Percentiles rank a stretch among this genome's conserved stretches.
phyloP scores from a whole-genome alignment of 371 early-diverging fungal genomes.

The Actinomucor elegans region DNA sequence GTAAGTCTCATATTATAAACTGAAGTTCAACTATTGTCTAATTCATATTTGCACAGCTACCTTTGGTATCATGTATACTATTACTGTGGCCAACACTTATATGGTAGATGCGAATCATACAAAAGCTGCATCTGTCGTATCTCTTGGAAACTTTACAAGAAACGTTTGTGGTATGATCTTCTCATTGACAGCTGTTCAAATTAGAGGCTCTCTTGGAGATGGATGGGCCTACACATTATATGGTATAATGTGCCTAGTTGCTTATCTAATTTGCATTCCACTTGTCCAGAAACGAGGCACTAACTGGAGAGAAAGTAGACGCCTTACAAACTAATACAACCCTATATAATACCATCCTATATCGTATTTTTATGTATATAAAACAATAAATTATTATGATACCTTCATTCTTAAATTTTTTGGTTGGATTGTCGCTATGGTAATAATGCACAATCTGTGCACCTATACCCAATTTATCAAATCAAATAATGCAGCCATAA shows the following conservation, averaged over 20 bases:
- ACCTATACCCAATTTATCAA: too few relatives aligned
- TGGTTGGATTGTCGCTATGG: too few relatives aligned
- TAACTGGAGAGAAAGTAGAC: slow-evolving; percentile 10
- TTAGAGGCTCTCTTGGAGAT: slow-evolving; percentile 26
- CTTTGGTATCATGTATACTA: slow-evolving; percentile 37
- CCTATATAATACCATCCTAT: too few relatives aligned
- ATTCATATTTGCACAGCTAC: slow-evolving; percentile 8
- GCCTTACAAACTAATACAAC: background rate
- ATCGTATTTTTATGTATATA: too few relatives aligned
- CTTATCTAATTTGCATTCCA: slow-evolving; percentile 24
- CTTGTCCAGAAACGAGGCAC: slow-evolving; percentile 18
- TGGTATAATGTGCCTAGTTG: slow-evolving; percentile 6
- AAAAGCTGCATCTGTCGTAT: slow-evolving; percentile 40
- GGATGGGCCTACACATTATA: slow-evolving; percentile 38
- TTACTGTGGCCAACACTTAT: slow-evolving; percentile 33
- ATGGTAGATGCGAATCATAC: slow-evolving; percentile 28
- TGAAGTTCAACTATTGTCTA: background rate
- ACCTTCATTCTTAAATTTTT: too few relatives aligned
- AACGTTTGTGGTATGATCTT: slow-evolving; percentile 37
- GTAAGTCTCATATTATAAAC: slow-evolving; percentile 7
- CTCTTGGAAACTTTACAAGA: slow-evolving; percentile 30
- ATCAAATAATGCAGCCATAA: too few relatives aligned
- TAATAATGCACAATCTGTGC: too few relatives aligned
- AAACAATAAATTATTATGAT: too few relatives aligned
- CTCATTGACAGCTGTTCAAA: slow-evolving; percentile 27